Evolutionary conservation across 1,139 yeast species (phyloP), one percentile per base, ranked within the genome.

Genomic region (Diutina neorugosa): DNA sequence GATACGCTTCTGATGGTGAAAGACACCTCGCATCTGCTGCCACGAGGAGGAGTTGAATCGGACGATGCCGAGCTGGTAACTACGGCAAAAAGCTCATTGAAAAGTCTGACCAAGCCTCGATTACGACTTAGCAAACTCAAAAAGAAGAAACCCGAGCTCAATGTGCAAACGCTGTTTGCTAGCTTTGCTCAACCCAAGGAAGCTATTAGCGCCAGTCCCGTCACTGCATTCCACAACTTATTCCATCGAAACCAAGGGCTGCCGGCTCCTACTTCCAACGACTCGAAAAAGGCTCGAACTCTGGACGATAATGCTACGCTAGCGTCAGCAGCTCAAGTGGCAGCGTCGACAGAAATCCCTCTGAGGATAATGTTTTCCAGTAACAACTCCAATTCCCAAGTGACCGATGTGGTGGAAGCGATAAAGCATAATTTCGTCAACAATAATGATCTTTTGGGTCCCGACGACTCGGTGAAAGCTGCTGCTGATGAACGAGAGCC

Each of bases 401-500:
- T 46, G 2, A 25, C 40, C 18, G 50, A 46, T 46, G n/a, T 14
- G 14, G 40, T 27, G 20, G 21, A 27, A n/a, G 50, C 50, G 14
- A 27, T 46, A 4, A 25, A n/a, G 4, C 50, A 46, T 16, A 23
- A 23, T 23, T 46, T 46, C 21, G 27, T 46, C 37, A 46, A 46
- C 23, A 46, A 46, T 18, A 46, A 46, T 14, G 40, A 46, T 11
- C 23, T 46, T 1, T 7, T 46, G 7, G 50, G 50, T 16, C 50
- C 50, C 6, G 50, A 46, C 23, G 50, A 46, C 27, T 27, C 40
- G 50, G 27, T 46, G 41, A 46, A 46, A 25, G 50, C 50, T 2
- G 50, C 50, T 27, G 40, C 40, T 16, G 50, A 46, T 3, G 40
- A 25, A 16, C 20, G 50, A 25, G 50, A 46, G 12, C 37, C 50